Evolutionary conservation across 768 basidiomycete genomes (phyloP).

Genomic region (Peribolospora baueri): DNA sequence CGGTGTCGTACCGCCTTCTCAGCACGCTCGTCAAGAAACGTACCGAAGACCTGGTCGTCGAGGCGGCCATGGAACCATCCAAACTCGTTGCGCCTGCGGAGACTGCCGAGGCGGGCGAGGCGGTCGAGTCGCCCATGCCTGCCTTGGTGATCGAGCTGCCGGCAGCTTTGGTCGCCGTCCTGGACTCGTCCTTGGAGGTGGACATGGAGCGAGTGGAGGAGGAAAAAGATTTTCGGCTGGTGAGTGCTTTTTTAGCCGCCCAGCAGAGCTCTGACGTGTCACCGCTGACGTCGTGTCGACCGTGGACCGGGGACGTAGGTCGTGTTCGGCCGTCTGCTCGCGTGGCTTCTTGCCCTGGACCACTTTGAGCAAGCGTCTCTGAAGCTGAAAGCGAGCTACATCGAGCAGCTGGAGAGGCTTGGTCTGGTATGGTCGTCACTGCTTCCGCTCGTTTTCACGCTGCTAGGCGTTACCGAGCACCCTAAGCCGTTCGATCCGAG

Average conservation of each 20-base stretch:
- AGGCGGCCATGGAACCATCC: conserved; percentile 43
- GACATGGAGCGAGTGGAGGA: conserved; percentile 22
- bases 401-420: conserved; percentile 54
- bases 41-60: conserved; percentile 65
- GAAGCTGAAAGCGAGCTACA: conserved; percentile 59
- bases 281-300: neutral
- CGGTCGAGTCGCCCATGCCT: neutral
- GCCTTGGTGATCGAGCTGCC: conserved; percentile 33
- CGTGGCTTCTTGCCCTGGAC: conserved; percentile 76
- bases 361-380: conserved; percentile 66
- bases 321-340: conserved; percentile 27
- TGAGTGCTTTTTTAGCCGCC: conserved; percentile 11
- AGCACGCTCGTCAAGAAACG: conserved; percentile 41
- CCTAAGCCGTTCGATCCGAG: conserved; percentile 59
- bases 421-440: conserved; percentile 40
- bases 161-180: conserved; percentile 35
- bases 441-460: conserved; percentile 42
- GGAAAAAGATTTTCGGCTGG: conserved; percentile 19
- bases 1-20: conserved; percentile 50
- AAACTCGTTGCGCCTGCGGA: too few species aligned
- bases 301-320: conserved; percentile 4
- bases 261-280: neutral
- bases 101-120: conserved; percentile 26
- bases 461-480: conserved; percentile 39
- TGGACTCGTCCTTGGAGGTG: conserved; percentile 28